Base-by-base conservation (phyloP, 345 rosid genomes). In the Laguncularia racemosa region DNA sequence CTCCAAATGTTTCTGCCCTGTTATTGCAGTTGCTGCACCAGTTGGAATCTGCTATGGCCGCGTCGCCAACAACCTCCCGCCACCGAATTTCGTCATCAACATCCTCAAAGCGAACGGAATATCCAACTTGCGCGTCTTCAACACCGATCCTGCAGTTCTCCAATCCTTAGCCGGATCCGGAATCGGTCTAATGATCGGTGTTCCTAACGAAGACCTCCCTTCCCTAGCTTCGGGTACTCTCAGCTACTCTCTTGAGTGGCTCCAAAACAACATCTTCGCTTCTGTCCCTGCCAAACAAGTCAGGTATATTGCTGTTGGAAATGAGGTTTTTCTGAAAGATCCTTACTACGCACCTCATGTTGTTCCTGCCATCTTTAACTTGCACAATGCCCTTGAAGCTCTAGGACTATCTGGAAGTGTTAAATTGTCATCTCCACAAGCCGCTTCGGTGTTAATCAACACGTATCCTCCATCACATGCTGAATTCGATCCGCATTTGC, bases 11-110 rank as follows among this genome's bases (percentile, higher is more conserved):
- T 59, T 21, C 12, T 48, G 3, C 26, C n/a, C 47, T 18, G 11
- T 14, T 8, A 44, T 44, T 57, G 62, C 72, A 78, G 77, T 19
- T 23, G 70, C 61, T 48, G 66, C 68, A 16, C 66, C 76, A 3
- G 14, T 78, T 14, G 79, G 79, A 52, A 56, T 71, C 52, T 74
- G 82, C 66, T 71, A 68, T 13, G 82, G 76, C 58, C 74, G 55
- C 0, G 59, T 78, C 1, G 76, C 73, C 2, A 55, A 63, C 72
- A 74, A 71, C 60, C 74, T 73, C 16, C 78, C 78, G 9, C 61
- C 65, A 7, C 70, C 63, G 6, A 1, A 60, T 16, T 14, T 46
- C 6, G 60, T 53, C 21, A 56, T 64, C 20, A 38, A 52, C 20
- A 54, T 73, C 43, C 73, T 77, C 45, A 56, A 54, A 54, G 55